Base-by-base conservation (phyloP, 352 stramenopile species). In the Globisporangium cylindrosporum region DNA sequence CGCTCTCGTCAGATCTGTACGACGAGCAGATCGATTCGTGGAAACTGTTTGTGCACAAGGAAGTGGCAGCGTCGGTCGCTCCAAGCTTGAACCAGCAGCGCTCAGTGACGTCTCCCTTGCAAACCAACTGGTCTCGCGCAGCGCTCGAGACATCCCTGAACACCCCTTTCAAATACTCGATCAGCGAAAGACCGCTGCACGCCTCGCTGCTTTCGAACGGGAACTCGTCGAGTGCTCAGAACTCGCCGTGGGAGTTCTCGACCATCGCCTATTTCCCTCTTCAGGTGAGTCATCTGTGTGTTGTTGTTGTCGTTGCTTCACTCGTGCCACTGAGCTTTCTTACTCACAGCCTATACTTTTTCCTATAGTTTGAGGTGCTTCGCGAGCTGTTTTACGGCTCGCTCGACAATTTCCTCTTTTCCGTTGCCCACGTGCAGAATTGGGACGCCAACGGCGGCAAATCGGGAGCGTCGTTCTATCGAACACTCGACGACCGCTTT, bases 381-480 rank as follows among this genome's bases (percentile, higher is more conserved):
- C 92, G 96, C 6, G 85, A 98, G 46, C 83, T 99, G 14, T 94
- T 95, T 57, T 95, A 88, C 54, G 84, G 83, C 4, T 81, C 64
- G 58, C 71, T 84, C 15, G 75, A 76, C 27, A 79, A 78, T 36
- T 97, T 89, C 61, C 68, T 95, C n/a, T 89, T 89, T 62, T 96
- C 88, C 3, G 86, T 97, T 67, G 84, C 90, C 5, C 81, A 93
- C 32, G 87, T 94, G 18, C 75, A 84, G 65, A 80, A 81, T 29
- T 99, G 95, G 96, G 82, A 96, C 53, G 95, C 97, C 18, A 98
- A 91, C 67, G 98, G 97, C 32, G 97, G 98, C 41, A 99, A 99
- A 81, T 99, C 94, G 10, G 96, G 97, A 18, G 97, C 97, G 41
- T 97, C 88, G 1, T 99, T 99, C 75, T 95, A 94, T 41, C 91